phyloP scores from a whole-genome alignment of 2,329 filamentous ascomycete species.

The Pseudogymnoascus sp. region DNA sequence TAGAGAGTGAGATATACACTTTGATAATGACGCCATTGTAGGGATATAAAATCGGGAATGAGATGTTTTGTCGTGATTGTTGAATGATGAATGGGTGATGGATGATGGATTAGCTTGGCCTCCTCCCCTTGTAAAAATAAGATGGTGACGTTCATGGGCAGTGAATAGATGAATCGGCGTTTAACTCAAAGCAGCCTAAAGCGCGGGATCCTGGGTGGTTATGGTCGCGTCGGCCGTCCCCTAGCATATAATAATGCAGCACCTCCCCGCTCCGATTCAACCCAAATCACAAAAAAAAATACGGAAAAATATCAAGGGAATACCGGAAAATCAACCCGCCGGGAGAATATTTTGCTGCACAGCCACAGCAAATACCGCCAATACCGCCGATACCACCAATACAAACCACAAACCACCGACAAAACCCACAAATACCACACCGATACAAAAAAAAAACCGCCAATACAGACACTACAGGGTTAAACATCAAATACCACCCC shows the following conservation, averaged over 20 bases:
- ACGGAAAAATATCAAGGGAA: not conserved
- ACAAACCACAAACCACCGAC: no score
- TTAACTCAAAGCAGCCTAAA: slow-evolving; percentile 2
- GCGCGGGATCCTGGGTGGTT: not conserved
- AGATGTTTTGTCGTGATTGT: not conserved
- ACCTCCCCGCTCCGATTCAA: not conserved
- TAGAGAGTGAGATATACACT: not conserved
- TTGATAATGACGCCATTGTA: slow-evolving; percentile 2
- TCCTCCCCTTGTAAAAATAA: not conserved
- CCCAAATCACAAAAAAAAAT: not conserved
- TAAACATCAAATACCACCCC: not conserved
- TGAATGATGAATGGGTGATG: not conserved
- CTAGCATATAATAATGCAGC: slow-evolving; percentile 8
- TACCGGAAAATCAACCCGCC: not conserved
- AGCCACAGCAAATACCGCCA: not conserved
- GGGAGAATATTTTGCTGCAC: not conserved
- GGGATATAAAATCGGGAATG: not conserved
- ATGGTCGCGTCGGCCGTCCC: not conserved
- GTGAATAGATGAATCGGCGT: not conserved
- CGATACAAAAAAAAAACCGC: not conserved
- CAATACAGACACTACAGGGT: not conserved
- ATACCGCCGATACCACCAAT: not conserved
- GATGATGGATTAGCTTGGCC: not conserved
- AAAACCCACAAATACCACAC: not conserved
- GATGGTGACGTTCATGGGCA: not conserved